Percentiles rank a stretch among this genome's conserved stretches.
phyloP scores from a whole-genome alignment of 345 rosid genomes.

The Salix purpurea region DNA sequence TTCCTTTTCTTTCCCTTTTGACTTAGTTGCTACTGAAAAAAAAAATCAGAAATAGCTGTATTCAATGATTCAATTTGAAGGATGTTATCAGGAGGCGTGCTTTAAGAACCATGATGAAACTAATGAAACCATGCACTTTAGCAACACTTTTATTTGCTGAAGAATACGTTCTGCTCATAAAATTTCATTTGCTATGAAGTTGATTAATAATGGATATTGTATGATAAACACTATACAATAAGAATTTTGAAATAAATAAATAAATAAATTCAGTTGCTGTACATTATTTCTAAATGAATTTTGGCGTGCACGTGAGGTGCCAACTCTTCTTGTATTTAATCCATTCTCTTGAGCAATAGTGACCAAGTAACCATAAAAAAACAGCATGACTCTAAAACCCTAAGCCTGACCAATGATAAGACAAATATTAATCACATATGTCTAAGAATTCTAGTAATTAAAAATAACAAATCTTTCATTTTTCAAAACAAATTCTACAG shows the following conservation, averaged over 20 bases:
- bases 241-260: background rate
- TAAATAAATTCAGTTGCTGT: background rate
- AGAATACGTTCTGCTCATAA: background rate
- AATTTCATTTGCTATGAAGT: background rate
- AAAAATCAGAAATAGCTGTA: background rate
- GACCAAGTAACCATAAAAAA: too few relatives aligned
- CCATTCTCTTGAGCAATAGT: background rate
- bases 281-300: background rate
- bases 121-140: too few relatives aligned
- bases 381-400: background rate
- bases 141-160: background rate
- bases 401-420: background rate
- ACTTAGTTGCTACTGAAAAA: too few relatives aligned
- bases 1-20: too few relatives aligned
- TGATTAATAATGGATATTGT: background rate
- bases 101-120: too few relatives aligned
- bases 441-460: too few relatives aligned
- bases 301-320: too few relatives aligned
- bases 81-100: background rate
- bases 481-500: too few relatives aligned
- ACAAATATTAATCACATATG: too few relatives aligned
- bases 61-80: background rate
- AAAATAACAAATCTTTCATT: too few relatives aligned
- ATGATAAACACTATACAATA: background rate
- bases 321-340: too few relatives aligned